Percentiles rank a stretch among this genome's conserved stretches.
Conservation (phyloP, 192 early-diverging fungal species). For the Coemansia sp. region DNA sequence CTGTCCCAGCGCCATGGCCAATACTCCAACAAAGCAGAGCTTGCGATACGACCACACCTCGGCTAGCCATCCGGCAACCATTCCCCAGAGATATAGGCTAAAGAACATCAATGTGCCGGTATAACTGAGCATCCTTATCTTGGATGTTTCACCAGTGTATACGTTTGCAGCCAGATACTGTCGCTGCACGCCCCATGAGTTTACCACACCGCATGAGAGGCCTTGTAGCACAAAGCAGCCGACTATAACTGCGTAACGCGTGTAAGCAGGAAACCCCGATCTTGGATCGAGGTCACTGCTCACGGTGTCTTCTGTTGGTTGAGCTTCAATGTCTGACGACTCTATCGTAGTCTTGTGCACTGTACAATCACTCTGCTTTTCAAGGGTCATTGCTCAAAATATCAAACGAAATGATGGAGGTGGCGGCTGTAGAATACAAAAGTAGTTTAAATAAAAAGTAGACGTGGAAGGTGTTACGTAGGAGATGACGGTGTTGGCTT, state of each 20-base stretch:
- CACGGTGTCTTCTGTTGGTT: not conserved
- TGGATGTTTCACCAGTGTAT: conserved; percentile 18
- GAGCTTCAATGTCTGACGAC: not conserved
- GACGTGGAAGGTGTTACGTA: not conserved
- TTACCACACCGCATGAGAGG: conserved; percentile 36
- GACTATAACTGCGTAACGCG: conserved; percentile 35
- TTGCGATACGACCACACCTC: conserved; percentile 54
- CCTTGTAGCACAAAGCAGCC: conserved; percentile 48
- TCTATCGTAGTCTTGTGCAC: not conserved
- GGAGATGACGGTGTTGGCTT: not conserved
- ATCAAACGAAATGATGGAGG: not conserved
- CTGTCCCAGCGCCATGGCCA: conserved; percentile 58
- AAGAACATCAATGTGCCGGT: conserved; percentile 52
- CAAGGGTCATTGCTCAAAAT: not conserved
- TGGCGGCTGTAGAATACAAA: not conserved
- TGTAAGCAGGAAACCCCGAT: conserved; percentile 11
- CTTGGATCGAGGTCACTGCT: not conserved
- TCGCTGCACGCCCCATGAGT: conserved; percentile 52
- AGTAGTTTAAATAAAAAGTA: not conserved
- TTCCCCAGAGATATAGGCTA: conserved; percentile 41
- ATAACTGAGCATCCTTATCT: conserved; percentile 37
- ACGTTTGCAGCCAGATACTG: conserved; percentile 40
- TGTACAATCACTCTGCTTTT: not conserved
- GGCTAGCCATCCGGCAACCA: conserved; percentile 48
- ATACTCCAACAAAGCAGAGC: conserved; percentile 31